Conservation (phyloP, 164 flowering plant genomes). For the Macadamia integrifolia region DNA sequence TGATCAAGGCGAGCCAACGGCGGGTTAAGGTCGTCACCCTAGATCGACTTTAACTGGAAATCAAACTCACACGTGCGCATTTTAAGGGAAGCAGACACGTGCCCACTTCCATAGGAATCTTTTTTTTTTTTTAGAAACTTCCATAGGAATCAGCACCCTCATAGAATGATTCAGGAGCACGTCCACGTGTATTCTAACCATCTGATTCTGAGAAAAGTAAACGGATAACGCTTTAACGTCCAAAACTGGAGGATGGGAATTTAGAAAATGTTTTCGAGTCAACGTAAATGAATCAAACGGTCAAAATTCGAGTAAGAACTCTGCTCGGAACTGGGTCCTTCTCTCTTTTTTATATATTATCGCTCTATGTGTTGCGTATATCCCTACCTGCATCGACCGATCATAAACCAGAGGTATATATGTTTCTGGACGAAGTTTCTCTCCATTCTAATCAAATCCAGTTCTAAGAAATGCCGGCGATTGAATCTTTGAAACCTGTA, state of each 20-base stretch:
- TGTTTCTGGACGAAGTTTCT: background rate
- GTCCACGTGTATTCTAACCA: too few relatives aligned
- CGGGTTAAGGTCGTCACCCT: too few relatives aligned
- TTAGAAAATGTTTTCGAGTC: too few relatives aligned
- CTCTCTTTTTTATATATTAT: background rate
- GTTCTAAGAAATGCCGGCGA: conserved; percentile 23
- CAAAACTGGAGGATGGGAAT: background rate
- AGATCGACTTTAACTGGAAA: too few relatives aligned
- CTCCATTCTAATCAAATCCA: background rate
- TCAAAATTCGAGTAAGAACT: background rate
- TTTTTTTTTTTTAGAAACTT: too few relatives aligned
- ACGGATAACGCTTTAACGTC: background rate
- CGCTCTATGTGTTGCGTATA: background rate
- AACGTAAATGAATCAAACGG: background rate
- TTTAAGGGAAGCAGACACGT: too few relatives aligned
- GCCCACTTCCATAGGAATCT: too few relatives aligned
- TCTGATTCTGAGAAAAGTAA: too few relatives aligned
- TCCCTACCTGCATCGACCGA: background rate
- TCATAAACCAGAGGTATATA: background rate
- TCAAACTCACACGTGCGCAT: too few relatives aligned
- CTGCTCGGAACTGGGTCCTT: background rate
- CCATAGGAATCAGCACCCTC: too few relatives aligned
- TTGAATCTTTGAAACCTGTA: conserved; percentile 31
- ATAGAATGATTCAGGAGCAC: too few relatives aligned
- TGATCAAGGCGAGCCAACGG: too few relatives aligned